Conservation (phyloP, 2,329 filamentous ascomycete genomes). For the Botrytis tulipae region DNA sequence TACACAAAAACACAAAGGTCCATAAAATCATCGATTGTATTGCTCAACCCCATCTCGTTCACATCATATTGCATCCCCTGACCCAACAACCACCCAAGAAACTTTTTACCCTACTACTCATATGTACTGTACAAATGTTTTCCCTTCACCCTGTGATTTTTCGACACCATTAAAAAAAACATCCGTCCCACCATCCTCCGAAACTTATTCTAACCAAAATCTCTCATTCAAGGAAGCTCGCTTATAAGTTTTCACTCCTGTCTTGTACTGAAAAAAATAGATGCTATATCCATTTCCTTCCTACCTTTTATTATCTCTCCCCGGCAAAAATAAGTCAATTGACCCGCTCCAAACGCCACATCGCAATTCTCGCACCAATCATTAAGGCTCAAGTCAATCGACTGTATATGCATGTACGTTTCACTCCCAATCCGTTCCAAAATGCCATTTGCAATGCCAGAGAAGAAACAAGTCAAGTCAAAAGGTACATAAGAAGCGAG, state of each 20-base stretch:
- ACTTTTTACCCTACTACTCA: conserved; percentile 15
- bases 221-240: neutral
- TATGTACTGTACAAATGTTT: neutral
- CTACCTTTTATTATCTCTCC: neutral
- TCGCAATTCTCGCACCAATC: neutral
- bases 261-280: neutral
- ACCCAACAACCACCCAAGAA: neutral
- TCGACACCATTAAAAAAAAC: neutral
- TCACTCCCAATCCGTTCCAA: neutral
- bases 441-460: neutral
- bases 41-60: neutral
- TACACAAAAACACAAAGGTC: neutral
- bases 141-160: neutral
- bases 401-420: neutral
- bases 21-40: neutral
- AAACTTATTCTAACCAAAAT: neutral
- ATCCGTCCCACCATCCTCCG: no score
- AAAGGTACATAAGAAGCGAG: neutral
- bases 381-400: conserved; percentile 5
- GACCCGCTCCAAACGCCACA: neutral
- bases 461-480: neutral
- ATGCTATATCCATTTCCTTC: neutral
- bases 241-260: neutral
- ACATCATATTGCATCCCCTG: neutral
- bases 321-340: neutral